A percentile compares a stretch with the other conserved stretches of the same genome.
Conservation (phyloP, 139 green algal genomes). For the Nannochloris sp. region DNA sequence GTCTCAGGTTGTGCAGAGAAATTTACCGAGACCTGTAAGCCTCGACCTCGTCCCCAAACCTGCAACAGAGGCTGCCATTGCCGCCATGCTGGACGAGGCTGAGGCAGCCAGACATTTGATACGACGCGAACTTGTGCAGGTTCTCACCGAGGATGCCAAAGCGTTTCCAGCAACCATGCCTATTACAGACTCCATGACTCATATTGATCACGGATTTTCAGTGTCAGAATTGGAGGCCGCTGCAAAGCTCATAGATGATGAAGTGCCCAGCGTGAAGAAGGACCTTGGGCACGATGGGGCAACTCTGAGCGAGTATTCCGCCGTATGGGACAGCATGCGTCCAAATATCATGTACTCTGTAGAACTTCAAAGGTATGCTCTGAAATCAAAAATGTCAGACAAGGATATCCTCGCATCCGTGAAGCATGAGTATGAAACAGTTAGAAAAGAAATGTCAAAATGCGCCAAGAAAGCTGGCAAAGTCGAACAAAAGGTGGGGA, state of each 20-base stretch:
- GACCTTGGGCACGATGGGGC: neutral
- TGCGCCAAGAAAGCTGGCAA: slow-evolving; percentile 61
- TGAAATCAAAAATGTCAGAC: slow-evolving; percentile 38
- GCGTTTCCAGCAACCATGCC: slow-evolving; percentile 44
- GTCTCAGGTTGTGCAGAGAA: slow-evolving; percentile 60
- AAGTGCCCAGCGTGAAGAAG: neutral
- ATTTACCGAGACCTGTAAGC: slow-evolving; percentile 54
- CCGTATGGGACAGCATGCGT: slow-evolving; percentile 34
- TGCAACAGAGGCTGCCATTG: slow-evolving; percentile 13
- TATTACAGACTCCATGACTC: neutral
- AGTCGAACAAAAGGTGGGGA: slow-evolving; percentile 55
- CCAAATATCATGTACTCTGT: slow-evolving; percentile 65
- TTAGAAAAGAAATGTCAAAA: slow-evolving; percentile 61
- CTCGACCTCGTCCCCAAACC: slow-evolving; percentile 34
- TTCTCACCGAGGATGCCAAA: slow-evolving; percentile 58
- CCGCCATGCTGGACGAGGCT: slow-evolving; percentile 4
- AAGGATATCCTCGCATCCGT: slow-evolving; percentile 42
- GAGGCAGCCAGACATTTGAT: slow-evolving; percentile 68
- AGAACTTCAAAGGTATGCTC: slow-evolving; percentile 34
- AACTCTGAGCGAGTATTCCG: slow-evolving; percentile 38
- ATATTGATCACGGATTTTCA: neutral
- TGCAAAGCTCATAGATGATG: neutral
- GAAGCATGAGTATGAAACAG: slow-evolving; percentile 48
- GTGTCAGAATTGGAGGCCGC: slow-evolving; percentile 1
- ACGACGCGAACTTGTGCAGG: slow-evolving; percentile 6